Conservation (phyloP, 306 rosid species). For the Canavalia ensiformis region DNA sequence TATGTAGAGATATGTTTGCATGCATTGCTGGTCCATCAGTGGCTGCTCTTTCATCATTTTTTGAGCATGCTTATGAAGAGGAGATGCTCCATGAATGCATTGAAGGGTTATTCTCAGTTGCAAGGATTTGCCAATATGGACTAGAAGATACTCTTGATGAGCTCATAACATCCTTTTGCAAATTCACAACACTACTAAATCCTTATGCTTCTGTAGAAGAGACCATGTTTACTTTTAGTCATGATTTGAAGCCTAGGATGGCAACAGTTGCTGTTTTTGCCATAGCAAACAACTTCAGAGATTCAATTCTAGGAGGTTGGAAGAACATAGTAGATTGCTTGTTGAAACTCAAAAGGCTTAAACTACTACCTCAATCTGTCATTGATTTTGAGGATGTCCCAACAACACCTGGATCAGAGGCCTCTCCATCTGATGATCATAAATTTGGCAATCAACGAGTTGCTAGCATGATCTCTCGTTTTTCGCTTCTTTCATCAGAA, state of each 20-base stretch:
- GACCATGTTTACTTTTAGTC: slow-evolving; percentile 79
- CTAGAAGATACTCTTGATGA: slow-evolving; percentile 92
- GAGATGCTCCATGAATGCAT: slow-evolving; percentile 89
- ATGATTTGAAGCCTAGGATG: slow-evolving; percentile 84
- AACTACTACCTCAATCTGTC: slow-evolving; percentile 75
- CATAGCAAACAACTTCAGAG: slow-evolving; percentile 73
- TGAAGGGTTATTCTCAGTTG: slow-evolving; percentile 86
- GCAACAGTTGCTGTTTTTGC: slow-evolving; percentile 91
- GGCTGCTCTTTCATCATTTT: slow-evolving; percentile 82
- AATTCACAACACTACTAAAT: slow-evolving; percentile 84
- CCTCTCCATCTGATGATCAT: slow-evolving; percentile 56
- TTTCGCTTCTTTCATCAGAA: slow-evolving; percentile 70
- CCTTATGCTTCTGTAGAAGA: slow-evolving; percentile 97
- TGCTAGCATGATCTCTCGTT: slow-evolving; percentile 59
- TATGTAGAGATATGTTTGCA: slow-evolving; percentile 95
- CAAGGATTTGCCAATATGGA: slow-evolving; percentile 83
- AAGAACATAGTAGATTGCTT: slow-evolving; percentile 89
- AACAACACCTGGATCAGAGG: slow-evolving; percentile 59
- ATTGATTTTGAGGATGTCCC: slow-evolving; percentile 67
- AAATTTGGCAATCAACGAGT: slow-evolving; percentile 57
- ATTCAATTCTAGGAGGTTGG: slow-evolving; percentile 90
- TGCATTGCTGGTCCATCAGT: slow-evolving; percentile 90
- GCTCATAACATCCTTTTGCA: slow-evolving; percentile 79
- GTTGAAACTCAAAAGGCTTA: slow-evolving; percentile 85
- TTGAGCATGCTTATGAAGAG: slow-evolving; percentile 89